A percentile compares a stretch with the other conserved stretches of the same genome.
Conservation (phyloP, 2,329 filamentous ascomycete genomes). For the Huntiella moniliformis region DNA sequence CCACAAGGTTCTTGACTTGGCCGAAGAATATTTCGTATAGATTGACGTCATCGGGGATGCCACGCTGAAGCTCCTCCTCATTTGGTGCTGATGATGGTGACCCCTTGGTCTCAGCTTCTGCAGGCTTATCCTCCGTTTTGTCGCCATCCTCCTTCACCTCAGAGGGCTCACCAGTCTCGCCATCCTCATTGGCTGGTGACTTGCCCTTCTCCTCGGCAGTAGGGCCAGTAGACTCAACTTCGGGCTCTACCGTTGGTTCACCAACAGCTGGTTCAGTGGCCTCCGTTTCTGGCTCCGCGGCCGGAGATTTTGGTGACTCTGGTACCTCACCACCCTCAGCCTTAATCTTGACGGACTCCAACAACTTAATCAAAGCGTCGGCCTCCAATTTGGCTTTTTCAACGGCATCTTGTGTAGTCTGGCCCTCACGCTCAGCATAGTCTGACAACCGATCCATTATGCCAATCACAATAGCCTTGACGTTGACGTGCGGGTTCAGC, state of each 20-base stretch:
- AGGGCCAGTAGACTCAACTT: background rate
- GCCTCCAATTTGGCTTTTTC: constrained; percentile 50
- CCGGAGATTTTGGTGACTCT: constrained; percentile 13
- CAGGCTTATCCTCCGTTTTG: background rate
- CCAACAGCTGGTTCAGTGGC: background rate
- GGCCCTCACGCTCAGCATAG: constrained; percentile 78
- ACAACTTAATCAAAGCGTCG: constrained; percentile 57
- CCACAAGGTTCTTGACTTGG: constrained; percentile 84
- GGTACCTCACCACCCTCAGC: constrained; percentile 26
- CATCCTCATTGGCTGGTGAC: background rate
- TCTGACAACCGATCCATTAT: constrained; percentile 91
- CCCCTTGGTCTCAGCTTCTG: background rate
- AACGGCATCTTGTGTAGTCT: constrained; percentile 52
- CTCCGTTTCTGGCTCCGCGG: constrained; percentile 3
- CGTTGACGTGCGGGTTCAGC: constrained; percentile 88
- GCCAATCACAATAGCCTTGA: constrained; percentile 95
- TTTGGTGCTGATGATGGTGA: background rate
- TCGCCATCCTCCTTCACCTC: constrained; percentile 22
- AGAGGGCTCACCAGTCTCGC: constrained; percentile 21
- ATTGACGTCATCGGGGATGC: constrained; percentile 60
- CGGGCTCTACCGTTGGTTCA: background rate
- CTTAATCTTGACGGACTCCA: constrained; percentile 58
- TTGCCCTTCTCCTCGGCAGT: background rate
- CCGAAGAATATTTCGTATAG: constrained; percentile 96
- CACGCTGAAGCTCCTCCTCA: constrained; percentile 14